Evolutionary conservation across 768 basidiomycete genomes (phyloP).

Genomic region (Paxillus rubicundulus): DNA sequence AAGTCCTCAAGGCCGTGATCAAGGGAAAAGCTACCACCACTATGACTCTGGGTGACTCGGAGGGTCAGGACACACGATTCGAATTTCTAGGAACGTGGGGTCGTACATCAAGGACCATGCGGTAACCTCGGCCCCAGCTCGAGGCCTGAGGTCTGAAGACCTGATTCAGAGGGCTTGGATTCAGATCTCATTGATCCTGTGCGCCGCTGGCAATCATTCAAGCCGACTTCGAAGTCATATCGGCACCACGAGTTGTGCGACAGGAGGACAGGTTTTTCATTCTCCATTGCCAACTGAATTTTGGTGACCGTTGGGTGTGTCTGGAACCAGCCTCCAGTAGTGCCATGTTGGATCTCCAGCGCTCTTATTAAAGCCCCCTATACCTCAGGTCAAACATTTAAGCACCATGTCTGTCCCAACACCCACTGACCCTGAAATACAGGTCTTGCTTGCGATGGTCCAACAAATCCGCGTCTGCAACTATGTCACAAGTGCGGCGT

Average conservation of each 20-base stretch:
- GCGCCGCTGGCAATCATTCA: too few species aligned
- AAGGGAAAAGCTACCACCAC: too few species aligned
- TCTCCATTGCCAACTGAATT: not conserved
- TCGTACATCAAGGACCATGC: too few species aligned
- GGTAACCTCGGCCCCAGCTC: too few species aligned
- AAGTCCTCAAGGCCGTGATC: too few species aligned
- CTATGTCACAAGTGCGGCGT: slow-evolving; percentile 9
- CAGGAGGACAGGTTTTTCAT: not conserved
- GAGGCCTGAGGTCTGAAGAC: too few species aligned
- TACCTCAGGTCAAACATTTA: not conserved
- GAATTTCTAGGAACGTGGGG: too few species aligned
- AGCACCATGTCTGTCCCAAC: slow-evolving; percentile 7
- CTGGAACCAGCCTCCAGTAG: not conserved
- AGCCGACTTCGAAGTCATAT: not conserved
- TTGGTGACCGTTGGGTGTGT: not conserved
- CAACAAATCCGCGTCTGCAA: slow-evolving; percentile 15
- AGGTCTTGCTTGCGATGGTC: slow-evolving; percentile 2
- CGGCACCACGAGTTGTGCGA: not conserved
- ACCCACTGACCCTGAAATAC: slow-evolving; percentile 3
- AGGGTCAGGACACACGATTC: too few species aligned
- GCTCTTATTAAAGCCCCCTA: not conserved
- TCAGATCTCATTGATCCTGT: not conserved
- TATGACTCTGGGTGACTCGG: too few species aligned
- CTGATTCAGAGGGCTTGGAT: too few species aligned
- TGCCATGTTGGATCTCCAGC: not conserved